phyloP scores from a whole-genome alignment of 78 protist species.

The slime mould (Dictyostelium discoideum) region dicty_2.7 NC_007088.5:65501-66000 shows the following conservation, averaged over 20 bases:
- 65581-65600: conserved; percentile 23
- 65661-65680: conserved; percentile 41
- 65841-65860: background rate
- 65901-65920: background rate
- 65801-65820: conserved; percentile 7
- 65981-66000: too few species aligned
- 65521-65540: background rate
- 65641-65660: conserved; percentile 47
- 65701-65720: conserved; percentile 1
- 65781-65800: background rate
- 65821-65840: background rate
- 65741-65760: conserved; percentile 34
- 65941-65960: background rate
- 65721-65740: conserved; percentile 45
- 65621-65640: background rate
- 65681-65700: background rate
- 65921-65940: background rate
- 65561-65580: conserved; percentile 35
- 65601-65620: conserved; percentile 8
- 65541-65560: conserved; percentile 28
- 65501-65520: background rate
- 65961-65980: background rate
- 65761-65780: background rate
- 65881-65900: background rate
- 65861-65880: background rate